Evolutionary conservation across 192 early-diverging fungal genomes (phyloP), one percentile per base, ranked within the genome.

Genomic region (Oehlia diaphana): DNA sequence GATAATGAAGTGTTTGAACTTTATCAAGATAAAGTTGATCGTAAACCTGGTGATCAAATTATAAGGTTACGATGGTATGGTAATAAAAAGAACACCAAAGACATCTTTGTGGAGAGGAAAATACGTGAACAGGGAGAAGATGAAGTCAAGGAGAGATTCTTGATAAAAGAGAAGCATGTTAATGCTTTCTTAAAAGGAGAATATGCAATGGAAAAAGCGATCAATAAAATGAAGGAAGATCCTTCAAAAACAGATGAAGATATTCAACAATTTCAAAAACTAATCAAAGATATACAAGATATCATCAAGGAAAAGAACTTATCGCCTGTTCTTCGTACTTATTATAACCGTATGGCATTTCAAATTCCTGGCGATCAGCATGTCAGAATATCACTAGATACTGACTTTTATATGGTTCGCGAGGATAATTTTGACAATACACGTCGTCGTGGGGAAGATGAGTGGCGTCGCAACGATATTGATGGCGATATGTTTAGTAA

Each of bases 341-440:
- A 96, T 79, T 98, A 98, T 88, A 97, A 98, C 85, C 93, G 98
- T 76, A 98, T 96, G 14, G 97, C 98, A 10, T 99, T 99, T 88
- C 98, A 99, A 84, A 87, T 98, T 31, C 98, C 98, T 7, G 96
- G 95, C 28, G 97, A 99, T 86, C 91, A 95, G 10, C 89, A 94
- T 26, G 93, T 98, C 67, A 92, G 98, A 62, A 92, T 99, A 28
- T 96, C 96, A 26, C 87, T 99, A 5, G 98, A 99, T 84, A 96
- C 97, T 0, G 95, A 99, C 80, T 86, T 99, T 63, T 93, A 94
- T 68, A 95, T 98, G 90, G 93, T 98, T 79, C 95, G 98, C 39
- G 98, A 99, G 81, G 98, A 99, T 86, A 88, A 92, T 63, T 84
- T 87, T 76, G 92, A 94, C 78, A 90, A 89, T 72, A 88, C 88